Evolutionary conservation across 1,139 yeast genomes (phyloP).

Genomic region (Torulaspora pretoriensis): DNA sequence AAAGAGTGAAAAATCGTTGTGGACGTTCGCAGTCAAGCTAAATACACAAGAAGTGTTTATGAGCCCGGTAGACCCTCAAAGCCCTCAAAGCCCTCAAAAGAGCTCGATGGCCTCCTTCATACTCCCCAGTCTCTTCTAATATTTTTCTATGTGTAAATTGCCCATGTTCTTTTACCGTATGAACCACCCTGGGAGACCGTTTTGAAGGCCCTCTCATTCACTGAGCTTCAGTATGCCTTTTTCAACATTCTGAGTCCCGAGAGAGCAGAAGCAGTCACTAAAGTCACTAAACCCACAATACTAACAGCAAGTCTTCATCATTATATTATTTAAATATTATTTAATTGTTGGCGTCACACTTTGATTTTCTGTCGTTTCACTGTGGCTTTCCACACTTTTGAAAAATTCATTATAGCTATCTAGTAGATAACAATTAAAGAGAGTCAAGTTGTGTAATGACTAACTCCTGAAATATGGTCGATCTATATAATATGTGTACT

Average conservation of each 20-base stretch:
- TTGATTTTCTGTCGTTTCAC: neutral
- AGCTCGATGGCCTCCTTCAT: no score
- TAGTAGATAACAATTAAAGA: neutral
- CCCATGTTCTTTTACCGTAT: no score
- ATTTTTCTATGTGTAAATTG: no score
- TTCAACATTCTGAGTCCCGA: no score
- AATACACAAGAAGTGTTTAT: neutral
- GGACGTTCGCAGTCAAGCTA: neutral
- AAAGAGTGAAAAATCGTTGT: constrained; percentile 1
- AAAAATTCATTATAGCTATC: neutral
- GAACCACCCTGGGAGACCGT: no score
- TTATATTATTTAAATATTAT: neutral
- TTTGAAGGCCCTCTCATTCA: no score
- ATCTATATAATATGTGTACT: neutral
- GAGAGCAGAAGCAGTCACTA: no score
- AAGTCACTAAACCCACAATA: no score
- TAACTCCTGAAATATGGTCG: neutral
- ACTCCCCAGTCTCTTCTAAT: no score
- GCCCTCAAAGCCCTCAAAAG: no score
- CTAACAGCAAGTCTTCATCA: no score
- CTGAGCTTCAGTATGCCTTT: no score
- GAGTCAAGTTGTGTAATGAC: neutral
- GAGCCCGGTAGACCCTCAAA: neutral
- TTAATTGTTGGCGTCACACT: constrained; percentile 1
- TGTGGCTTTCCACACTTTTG: constrained; percentile 5